These are phyloP conservation scores for Plasmodium falciparum DNA, from an alignment of 169 alveolate genomes.

Conservation along the genomic window DNA sequence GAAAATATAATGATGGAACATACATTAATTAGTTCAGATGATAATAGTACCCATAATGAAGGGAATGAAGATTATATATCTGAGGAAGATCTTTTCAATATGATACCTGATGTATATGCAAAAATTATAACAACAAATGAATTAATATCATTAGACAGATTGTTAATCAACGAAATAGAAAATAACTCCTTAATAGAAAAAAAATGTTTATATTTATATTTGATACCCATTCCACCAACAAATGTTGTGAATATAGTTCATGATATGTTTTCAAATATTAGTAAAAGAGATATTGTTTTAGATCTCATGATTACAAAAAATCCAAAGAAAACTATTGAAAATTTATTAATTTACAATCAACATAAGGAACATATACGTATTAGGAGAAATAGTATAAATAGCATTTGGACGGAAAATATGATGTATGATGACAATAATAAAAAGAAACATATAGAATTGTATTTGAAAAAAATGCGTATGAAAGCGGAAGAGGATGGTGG, in stretches of 20 bases:
- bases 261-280: constrained; percentile 61
- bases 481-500: background rate
- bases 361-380: background rate
- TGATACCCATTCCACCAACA: constrained; percentile 75
- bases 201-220: constrained; percentile 51
- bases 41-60: background rate
- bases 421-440: too few relatives aligned
- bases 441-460: too few relatives aligned
- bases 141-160: constrained; percentile 53
- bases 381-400: background rate
- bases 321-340: constrained; percentile 66
- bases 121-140: constrained; percentile 65
- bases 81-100: background rate
- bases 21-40: background rate
- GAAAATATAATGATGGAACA: background rate
- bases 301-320: constrained; percentile 74
- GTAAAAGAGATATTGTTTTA: constrained; percentile 59
- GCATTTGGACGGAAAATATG: too few relatives aligned
- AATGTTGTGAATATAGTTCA: constrained; percentile 57
- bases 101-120: constrained; percentile 51
- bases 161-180: constrained; percentile 59
- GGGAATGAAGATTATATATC: background rate
- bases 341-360: constrained; percentile 22
- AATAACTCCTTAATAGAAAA: constrained; percentile 73
- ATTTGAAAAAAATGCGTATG: constrained; percentile 3